A percentile compares a stretch with the other conserved stretches of the same genome.
phyloP scores from a whole-genome alignment of 768 basidiomycete genomes.

The Collybia nuda region DNA sequence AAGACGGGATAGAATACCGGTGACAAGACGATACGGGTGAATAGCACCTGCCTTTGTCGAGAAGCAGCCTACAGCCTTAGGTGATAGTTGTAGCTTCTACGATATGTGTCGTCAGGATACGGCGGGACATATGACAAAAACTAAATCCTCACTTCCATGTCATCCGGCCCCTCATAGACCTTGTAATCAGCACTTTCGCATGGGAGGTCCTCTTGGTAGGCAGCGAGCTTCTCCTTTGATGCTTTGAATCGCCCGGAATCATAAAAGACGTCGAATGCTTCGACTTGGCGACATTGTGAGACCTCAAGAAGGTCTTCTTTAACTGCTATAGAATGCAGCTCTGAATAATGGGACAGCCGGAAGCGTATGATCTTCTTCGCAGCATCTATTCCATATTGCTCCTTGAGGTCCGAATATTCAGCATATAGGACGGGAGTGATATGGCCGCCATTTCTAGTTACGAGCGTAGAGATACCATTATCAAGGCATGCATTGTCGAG shows the following conservation, averaged over 20 bases:
- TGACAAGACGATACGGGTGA: conserved; percentile 72
- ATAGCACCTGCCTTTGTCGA: conserved; percentile 57
- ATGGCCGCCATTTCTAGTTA: conserved; percentile 67
- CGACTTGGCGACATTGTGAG: conserved; percentile 58
- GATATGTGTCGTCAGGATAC: background rate
- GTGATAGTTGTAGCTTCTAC: conserved; percentile 52
- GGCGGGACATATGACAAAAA: background rate
- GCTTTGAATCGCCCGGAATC: conserved; percentile 37
- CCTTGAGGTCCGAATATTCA: conserved; percentile 51
- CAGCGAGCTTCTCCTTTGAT: conserved; percentile 40
- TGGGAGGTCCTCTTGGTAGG: conserved; percentile 52
- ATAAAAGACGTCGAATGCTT: conserved; percentile 58
- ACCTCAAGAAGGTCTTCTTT: conserved; percentile 51
- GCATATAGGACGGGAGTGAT: conserved; percentile 59
- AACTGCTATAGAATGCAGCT: conserved; percentile 47
- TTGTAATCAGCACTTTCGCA: conserved; percentile 36
- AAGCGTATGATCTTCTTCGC: conserved; percentile 61
- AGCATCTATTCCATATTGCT: conserved; percentile 38
- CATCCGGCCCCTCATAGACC: conserved; percentile 28
- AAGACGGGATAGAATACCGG: conserved; percentile 54
- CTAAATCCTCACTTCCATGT: conserved; percentile 23
- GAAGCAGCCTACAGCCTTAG: conserved; percentile 48
- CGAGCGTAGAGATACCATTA: background rate
- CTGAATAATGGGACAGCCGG: conserved; percentile 54
- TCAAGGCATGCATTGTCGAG: conserved; percentile 1